phyloP scores from a whole-genome alignment of 306 rosid genomes.

The Carpinus viminea region DNA sequence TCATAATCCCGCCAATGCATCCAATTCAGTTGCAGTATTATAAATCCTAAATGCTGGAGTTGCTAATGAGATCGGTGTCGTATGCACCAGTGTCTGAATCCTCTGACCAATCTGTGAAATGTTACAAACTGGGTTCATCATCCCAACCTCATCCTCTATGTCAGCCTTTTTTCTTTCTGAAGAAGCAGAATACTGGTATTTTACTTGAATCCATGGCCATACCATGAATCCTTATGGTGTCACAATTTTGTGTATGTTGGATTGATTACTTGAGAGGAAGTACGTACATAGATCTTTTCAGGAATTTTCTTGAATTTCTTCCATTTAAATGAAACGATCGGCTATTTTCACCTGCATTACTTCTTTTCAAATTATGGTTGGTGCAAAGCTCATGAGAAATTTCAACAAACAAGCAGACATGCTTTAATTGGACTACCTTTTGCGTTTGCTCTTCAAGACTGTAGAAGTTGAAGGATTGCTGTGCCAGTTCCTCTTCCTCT shows the following conservation, averaged over 20 bases:
- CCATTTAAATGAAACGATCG: constrained; percentile 47
- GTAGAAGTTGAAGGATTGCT: constrained; percentile 93
- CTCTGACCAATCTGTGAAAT: constrained; percentile 25
- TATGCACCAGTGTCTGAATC: constrained; percentile 22
- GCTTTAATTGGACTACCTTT: constrained; percentile 52
- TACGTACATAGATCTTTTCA: background rate
- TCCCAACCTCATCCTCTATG: constrained; percentile 28
- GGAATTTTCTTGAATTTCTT: constrained; percentile 24
- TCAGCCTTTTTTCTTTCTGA: constrained; percentile 27
- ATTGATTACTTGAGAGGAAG: constrained; percentile 25
- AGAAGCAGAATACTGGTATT: constrained; percentile 20
- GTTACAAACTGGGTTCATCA: constrained; percentile 12
- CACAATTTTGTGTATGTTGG: constrained; percentile 18
- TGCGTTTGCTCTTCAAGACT: constrained; percentile 93
- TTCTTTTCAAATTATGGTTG: constrained; percentile 56
- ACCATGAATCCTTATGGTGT: constrained; percentile 27
- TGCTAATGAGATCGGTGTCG: constrained; percentile 38
- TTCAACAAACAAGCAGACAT: background rate
- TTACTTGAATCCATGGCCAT: constrained; percentile 18
- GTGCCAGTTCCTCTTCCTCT: constrained; percentile 99
- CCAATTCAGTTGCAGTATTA: constrained; percentile 31
- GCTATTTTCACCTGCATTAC: constrained; percentile 80
- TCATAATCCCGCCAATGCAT: constrained; percentile 31
- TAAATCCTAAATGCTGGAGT: constrained; percentile 40
- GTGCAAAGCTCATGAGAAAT: constrained; percentile 31